Percentiles rank a stretch among this genome's conserved stretches.
These are phyloP conservation scores for Umbelopsis vinacea DNA, from an alignment of 192 early-diverging fungal genomes.

Conservation along the genomic window DNA sequence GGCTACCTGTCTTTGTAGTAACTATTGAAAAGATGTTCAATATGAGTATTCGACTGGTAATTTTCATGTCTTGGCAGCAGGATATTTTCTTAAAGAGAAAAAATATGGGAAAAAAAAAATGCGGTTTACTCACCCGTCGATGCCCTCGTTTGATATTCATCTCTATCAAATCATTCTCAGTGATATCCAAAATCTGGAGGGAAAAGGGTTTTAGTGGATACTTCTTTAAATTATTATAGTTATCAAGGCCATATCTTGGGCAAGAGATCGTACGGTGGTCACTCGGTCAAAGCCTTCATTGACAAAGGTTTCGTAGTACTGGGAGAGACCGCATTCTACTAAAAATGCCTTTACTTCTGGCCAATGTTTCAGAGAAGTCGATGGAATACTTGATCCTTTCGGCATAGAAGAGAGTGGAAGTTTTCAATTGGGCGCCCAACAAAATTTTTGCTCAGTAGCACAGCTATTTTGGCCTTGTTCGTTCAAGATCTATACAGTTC, in stretches of 20 bases:
- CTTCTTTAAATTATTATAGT: too few relatives aligned
- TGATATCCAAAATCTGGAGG: slow-evolving; percentile 30
- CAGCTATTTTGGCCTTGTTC: background rate
- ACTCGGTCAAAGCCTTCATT: slow-evolving; percentile 9
- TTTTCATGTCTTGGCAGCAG: too few relatives aligned
- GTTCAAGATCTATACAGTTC: slow-evolving; percentile 5
- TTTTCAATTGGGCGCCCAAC: background rate
- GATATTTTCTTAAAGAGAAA: too few relatives aligned
- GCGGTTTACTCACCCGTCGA: slow-evolving; percentile 38
- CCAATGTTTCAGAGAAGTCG: slow-evolving; percentile 12
- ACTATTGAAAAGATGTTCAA: slow-evolving; percentile 14
- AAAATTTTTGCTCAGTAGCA: slow-evolving; percentile 3
- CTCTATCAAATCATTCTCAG: slow-evolving; percentile 31
- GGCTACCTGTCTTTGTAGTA: slow-evolving; percentile 35
- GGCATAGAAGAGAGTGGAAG: slow-evolving; percentile 10
- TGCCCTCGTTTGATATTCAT: slow-evolving; percentile 41
- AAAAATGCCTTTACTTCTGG: background rate
- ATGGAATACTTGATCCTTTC: background rate
- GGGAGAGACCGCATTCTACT: background rate
- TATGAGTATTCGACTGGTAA: background rate
- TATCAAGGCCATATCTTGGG: too few relatives aligned
- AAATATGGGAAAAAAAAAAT: too few relatives aligned
- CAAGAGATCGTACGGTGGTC: background rate
- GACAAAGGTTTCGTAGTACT: background rate
- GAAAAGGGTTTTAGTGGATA: too few relatives aligned